Percentiles rank a stretch among this genome's conserved stretches.
Evolutionary conservation across 345 rosid genomes (phyloP).

Genomic region (Carallia pectinifolia): DNA sequence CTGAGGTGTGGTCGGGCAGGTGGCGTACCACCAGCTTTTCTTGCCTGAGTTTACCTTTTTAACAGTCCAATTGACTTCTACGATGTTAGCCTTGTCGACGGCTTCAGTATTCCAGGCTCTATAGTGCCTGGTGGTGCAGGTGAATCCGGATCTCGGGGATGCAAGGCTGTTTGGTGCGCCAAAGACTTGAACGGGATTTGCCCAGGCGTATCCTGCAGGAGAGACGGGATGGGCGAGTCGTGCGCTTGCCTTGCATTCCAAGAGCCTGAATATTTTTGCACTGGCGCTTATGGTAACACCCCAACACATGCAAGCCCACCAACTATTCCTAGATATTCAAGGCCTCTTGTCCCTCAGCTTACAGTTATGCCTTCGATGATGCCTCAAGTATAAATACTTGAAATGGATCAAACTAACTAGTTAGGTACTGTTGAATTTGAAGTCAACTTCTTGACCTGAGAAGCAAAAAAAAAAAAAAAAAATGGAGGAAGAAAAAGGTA

Average conservation of each 20-base stretch:
- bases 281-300: conserved; percentile 35
- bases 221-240: conserved; percentile 22
- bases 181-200: conserved; percentile 39
- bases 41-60: conserved; percentile 46
- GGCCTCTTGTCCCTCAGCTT: conserved; percentile 44
- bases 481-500: no score
- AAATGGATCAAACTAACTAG: conserved; percentile 32
- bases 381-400: conserved; percentile 42
- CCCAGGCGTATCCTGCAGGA: conserved; percentile 33
- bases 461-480: not conserved
- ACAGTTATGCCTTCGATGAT: conserved; percentile 55
- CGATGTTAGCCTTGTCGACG: conserved; percentile 51
- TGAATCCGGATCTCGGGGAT: conserved; percentile 21
- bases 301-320: conserved; percentile 46
- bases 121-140: conserved; percentile 18
- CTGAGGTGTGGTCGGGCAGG: conserved; percentile 41
- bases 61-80: conserved; percentile 33
- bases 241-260: conserved; percentile 48
- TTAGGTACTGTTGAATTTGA: conserved; percentile 33
- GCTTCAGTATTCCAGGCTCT: conserved; percentile 39
- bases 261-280: conserved; percentile 44
- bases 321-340: conserved; percentile 45
- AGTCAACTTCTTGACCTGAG: not conserved
- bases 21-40: conserved; percentile 43
- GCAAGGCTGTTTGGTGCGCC: conserved; percentile 27